phyloP scores from a whole-genome alignment of 306 rosid species.

The Sicyos edulis region DNA sequence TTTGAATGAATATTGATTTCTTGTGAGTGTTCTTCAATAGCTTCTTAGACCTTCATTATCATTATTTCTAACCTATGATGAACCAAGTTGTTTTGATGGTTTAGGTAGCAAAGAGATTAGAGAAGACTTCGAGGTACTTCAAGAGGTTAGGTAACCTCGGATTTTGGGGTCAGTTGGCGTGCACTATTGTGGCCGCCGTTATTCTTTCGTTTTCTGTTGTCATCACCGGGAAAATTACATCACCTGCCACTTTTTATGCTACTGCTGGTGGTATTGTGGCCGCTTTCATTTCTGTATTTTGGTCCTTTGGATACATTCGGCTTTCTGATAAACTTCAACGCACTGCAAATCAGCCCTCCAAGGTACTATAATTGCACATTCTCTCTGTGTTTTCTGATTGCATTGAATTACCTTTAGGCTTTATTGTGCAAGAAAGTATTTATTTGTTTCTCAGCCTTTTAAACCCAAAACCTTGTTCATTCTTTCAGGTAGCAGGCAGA shows the following conservation, averaged over 20 bases:
- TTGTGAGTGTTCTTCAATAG: not conserved
- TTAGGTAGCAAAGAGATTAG: constrained; percentile 84
- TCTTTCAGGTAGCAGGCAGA: not conserved
- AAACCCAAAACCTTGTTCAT: not conserved
- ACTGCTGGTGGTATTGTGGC: constrained; percentile 91
- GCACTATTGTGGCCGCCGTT: constrained; percentile 83
- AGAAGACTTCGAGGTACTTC: constrained; percentile 79
- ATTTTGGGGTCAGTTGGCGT: constrained; percentile 92
- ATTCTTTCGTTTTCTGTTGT: constrained; percentile 86
- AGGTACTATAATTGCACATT: constrained; percentile 39
- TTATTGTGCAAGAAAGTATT: not conserved
- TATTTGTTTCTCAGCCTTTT: not conserved
- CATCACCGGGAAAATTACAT: constrained; percentile 66
- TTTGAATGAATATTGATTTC: not conserved
- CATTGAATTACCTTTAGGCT: not conserved
- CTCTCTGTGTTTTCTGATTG: not conserved
- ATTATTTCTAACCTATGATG: constrained; percentile 9
- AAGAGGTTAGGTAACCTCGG: constrained; percentile 86
- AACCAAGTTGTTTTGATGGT: constrained; percentile 25
- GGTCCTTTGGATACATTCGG: constrained; percentile 95
- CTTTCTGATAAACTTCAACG: constrained; percentile 73
- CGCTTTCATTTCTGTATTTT: constrained; percentile 82
- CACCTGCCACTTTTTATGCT: constrained; percentile 87
- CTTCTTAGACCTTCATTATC: not conserved
- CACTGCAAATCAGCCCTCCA: constrained; percentile 75